Percentiles rank a stretch among this genome's conserved stretches.
Conservation (phyloP, 441 rosid species). For the Adansonia rubrostipa region DNA sequence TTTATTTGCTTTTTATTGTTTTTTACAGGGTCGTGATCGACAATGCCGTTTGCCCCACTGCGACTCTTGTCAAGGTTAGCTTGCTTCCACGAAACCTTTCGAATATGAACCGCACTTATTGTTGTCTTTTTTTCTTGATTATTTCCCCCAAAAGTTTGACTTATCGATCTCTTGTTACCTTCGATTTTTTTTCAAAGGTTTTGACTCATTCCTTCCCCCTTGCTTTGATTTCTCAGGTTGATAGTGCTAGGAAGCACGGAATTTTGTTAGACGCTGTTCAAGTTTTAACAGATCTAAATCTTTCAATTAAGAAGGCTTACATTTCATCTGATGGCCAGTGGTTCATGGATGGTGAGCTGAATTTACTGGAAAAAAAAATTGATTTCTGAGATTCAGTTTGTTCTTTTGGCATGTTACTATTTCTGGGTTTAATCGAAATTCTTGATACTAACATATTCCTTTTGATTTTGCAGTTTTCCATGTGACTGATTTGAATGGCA, state of each 20-base stretch:
- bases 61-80: conserved; percentile 83
- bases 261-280: conserved; percentile 83
- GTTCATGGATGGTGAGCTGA: conserved; percentile 86
- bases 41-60: conserved; percentile 75
- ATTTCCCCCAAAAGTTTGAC: too few species aligned
- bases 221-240: conserved; percentile 55
- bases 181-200: not conserved
- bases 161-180: too few species aligned
- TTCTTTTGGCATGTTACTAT: not conserved
- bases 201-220: not conserved
- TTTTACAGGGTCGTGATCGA: conserved; percentile 85
- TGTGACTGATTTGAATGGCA: conserved; percentile 81
- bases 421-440: not conserved
- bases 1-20: not conserved
- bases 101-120: not conserved
- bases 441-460: not conserved
- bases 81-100: conserved; percentile 36
- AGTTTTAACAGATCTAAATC: conserved; percentile 86
- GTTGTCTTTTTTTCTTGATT: too few species aligned
- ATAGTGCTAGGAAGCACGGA: conserved; percentile 80
- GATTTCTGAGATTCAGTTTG: not conserved
- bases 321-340: conserved; percentile 86
- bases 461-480: conserved; percentile 68
- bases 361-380: not conserved
- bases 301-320: conserved; percentile 85